phyloP scores from a whole-genome alignment of 2,329 filamentous ascomycete genomes.

The Cladosporium colombiae region DNA sequence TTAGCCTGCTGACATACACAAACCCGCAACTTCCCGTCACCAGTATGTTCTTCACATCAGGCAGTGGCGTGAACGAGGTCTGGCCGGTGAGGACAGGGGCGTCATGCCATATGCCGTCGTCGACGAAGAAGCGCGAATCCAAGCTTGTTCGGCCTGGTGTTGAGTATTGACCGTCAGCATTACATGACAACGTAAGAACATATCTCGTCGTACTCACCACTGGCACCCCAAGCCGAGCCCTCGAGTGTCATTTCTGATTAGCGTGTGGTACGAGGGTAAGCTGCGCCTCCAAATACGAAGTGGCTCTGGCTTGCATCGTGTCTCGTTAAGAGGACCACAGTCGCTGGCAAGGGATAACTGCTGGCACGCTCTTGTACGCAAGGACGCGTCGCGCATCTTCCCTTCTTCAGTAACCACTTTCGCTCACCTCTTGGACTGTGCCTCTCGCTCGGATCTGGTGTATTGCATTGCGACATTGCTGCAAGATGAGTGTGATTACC shows the following conservation, averaged over 20 bases:
- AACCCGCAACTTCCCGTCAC: constrained; percentile 79
- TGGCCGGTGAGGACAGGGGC: constrained; percentile 69
- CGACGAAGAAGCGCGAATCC: constrained; percentile 47
- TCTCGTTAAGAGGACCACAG: constrained; percentile 14
- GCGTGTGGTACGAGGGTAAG: constrained; percentile 23
- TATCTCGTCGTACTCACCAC: constrained; percentile 22
- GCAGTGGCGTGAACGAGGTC: constrained; percentile 68
- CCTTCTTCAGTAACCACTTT: constrained; percentile 9
- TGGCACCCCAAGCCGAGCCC: constrained; percentile 23
- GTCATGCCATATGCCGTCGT: constrained; percentile 68
- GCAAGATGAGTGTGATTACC: not conserved
- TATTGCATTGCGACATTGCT: not conserved
- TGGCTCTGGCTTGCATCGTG: constrained; percentile 17
- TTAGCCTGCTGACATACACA: constrained; percentile 66
- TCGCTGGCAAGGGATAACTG: constrained; percentile 16
- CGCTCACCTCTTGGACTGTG: not conserved
- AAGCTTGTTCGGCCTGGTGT: constrained; percentile 38
- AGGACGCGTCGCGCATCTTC: constrained; percentile 8
- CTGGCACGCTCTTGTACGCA: constrained; percentile 7
- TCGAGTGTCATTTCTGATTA: constrained; percentile 22
- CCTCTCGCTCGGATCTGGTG: not conserved
- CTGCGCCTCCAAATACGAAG: constrained; percentile 22
- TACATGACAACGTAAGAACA: not conserved
- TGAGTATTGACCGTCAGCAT: constrained; percentile 3
- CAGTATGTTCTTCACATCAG: constrained; percentile 76